A percentile compares a stretch with the other conserved stretches of the same genome.
Evolutionary conservation across 441 rosid species (phyloP).

Genomic region (Codiaeum variegatum): DNA sequence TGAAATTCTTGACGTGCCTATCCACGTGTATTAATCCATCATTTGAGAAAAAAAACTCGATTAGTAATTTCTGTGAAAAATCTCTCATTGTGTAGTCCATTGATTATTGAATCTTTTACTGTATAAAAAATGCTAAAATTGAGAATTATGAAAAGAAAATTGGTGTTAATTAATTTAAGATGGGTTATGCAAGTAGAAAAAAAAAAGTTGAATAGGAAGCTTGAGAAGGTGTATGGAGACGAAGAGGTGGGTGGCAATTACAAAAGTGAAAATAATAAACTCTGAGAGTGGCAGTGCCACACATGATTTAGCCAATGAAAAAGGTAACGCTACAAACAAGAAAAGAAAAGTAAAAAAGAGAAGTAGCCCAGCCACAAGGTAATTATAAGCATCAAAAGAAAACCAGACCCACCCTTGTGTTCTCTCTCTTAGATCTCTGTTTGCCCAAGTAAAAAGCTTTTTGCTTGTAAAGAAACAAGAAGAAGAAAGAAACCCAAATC

Average conservation of each 20-base stretch:
- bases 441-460: constrained; percentile 39
- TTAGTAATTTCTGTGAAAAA: too few relatives aligned
- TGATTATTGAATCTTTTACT: too few relatives aligned
- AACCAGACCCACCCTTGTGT: constrained; percentile 20
- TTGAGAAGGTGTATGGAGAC: neutral
- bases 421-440: constrained; percentile 30
- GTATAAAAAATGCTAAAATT: too few relatives aligned
- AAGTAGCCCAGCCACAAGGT: constrained; percentile 25
- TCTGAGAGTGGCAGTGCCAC: constrained; percentile 31
- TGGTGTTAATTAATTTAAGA: too few relatives aligned
- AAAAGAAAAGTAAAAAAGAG: constrained; percentile 16
- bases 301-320: constrained; percentile 50
- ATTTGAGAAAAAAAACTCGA: too few relatives aligned
- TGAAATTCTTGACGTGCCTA: too few relatives aligned
- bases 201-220: too few relatives aligned
- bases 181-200: too few relatives aligned
- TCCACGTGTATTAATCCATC: too few relatives aligned
- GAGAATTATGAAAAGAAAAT: too few relatives aligned
- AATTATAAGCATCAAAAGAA: constrained; percentile 43
- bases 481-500: constrained; percentile 28
- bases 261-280: constrained; percentile 29
- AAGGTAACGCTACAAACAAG: constrained; percentile 32
- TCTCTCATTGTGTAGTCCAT: too few relatives aligned
- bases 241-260: constrained; percentile 20
- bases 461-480: constrained; percentile 30